phyloP scores from a whole-genome alignment of 345 rosid species.

The Eucalyptus pauciflora region DNA sequence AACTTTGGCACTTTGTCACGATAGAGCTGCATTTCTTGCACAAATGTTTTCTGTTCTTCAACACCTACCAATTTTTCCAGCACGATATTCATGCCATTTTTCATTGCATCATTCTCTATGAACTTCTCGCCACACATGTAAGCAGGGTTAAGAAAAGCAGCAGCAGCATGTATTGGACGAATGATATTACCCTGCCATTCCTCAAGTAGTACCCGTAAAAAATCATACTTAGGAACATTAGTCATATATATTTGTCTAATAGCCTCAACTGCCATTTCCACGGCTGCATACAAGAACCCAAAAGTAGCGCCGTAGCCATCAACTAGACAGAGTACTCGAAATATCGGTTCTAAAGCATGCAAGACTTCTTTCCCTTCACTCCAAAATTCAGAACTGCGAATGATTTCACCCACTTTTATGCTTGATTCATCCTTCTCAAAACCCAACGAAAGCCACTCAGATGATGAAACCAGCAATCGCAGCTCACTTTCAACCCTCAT shows the following conservation, averaged over 20 bases:
- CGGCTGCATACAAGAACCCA: neutral
- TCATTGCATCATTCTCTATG: neutral
- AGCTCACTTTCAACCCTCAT: neutral
- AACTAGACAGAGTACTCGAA: neutral
- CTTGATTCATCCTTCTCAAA: neutral
- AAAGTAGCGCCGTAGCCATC: neutral
- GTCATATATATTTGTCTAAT: neutral
- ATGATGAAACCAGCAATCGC: neutral
- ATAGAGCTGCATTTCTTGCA: neutral
- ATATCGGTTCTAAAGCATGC: neutral
- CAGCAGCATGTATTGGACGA: neutral
- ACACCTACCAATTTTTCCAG: neutral
- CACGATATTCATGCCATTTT: neutral
- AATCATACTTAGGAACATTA: fast-evolving
- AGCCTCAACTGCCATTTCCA: neutral
- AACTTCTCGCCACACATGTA: neutral
- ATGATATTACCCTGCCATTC: neutral
- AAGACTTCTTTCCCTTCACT: neutral
- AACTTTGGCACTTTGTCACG: neutral
- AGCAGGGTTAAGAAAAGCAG: neutral
- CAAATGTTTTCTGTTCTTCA: neutral
- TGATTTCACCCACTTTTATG: neutral
- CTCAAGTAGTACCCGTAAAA: fast-evolving
- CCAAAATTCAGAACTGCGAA: neutral
- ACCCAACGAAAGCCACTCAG: neutral